These are phyloP conservation scores for Penicillium sumatraense DNA, from an alignment of 2,329 filamentous ascomycete genomes.

Conservation along the genomic window DNA sequence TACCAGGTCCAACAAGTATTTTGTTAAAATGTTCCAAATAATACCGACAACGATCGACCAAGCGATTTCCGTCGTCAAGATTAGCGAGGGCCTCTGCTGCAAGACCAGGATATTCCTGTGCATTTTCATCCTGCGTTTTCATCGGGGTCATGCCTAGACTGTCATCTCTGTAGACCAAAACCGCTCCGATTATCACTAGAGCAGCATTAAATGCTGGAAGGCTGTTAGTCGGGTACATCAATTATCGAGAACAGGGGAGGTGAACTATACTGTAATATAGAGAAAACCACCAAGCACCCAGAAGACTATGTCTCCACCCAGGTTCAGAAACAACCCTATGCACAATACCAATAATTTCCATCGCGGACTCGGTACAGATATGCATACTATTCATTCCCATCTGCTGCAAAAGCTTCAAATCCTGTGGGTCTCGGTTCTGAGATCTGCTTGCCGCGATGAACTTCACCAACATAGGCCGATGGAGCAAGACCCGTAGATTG, in stretches of 20 bases:
- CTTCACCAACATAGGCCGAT: conserved; percentile 46
- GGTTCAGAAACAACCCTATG: conserved; percentile 21
- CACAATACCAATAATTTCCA: conserved; percentile 33
- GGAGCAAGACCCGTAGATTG: conserved; percentile 48
- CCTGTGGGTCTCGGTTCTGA: conserved; percentile 15
- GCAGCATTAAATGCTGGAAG: conserved; percentile 38
- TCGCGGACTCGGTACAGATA: conserved; percentile 37
- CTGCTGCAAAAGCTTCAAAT: conserved; percentile 33
- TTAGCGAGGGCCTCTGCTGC: conserved; percentile 28
- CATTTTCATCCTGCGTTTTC: conserved; percentile 11
- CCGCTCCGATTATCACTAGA: conserved; percentile 36
- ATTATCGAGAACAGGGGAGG: conserved; percentile 4
- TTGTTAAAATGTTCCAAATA: conserved; percentile 32
- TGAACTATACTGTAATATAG: conserved; percentile 39
- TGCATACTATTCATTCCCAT: conserved; percentile 39
- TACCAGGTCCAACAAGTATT: conserved; percentile 11
- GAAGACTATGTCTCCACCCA: conserved; percentile 25
- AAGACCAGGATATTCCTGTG: conserved; percentile 18
- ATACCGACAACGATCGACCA: conserved; percentile 34
- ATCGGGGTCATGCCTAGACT: conserved; percentile 10
- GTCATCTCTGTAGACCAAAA: conserved; percentile 24
- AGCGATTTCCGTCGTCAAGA: conserved; percentile 35
- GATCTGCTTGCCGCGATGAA: conserved; percentile 36
- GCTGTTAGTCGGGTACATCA: not conserved
- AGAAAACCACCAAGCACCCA: conserved; percentile 40